Conservation (phyloP, 257 asterid species). For the Ocimum tenuiflorum region DNA sequence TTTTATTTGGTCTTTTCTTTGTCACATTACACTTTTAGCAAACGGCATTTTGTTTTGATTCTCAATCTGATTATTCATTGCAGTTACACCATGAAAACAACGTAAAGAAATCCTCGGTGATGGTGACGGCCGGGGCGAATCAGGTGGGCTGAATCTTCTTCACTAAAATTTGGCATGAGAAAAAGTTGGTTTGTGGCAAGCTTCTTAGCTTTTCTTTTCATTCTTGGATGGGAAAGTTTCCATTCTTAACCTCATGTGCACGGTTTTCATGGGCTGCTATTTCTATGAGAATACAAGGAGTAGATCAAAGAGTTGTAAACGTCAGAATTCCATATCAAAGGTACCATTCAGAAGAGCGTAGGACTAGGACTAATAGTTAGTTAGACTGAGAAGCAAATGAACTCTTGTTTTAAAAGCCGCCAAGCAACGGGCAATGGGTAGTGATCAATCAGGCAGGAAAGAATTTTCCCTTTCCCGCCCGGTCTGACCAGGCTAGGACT, state of each 20-base stretch:
- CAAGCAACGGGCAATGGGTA: too few relatives aligned
- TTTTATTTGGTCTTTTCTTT: not conserved
- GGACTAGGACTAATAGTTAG: too few relatives aligned
- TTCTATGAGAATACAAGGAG: not conserved
- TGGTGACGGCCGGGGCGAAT: conserved; percentile 99
- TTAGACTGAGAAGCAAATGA: too few relatives aligned
- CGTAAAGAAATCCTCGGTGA: conserved; percentile 70
- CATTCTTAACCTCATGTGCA: not conserved
- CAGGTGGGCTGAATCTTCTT: conserved; percentile 81
- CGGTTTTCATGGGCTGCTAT: not conserved
- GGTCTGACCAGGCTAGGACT: too few relatives aligned
- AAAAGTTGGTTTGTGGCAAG: not conserved
- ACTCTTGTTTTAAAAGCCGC: too few relatives aligned
- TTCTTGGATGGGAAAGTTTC: not conserved
- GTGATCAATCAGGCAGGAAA: too few relatives aligned
- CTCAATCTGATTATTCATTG: conserved; percentile 12
- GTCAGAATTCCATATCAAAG: too few relatives aligned
- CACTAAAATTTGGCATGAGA: not conserved
- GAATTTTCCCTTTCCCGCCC: too few relatives aligned
- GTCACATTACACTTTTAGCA: not conserved
- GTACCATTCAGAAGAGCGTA: too few relatives aligned
- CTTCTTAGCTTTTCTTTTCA: not conserved
- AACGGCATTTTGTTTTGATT: not conserved
- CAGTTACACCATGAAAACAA: conserved; percentile 72
- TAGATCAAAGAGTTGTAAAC: too few relatives aligned